Evolutionary conservation across 257 asterid species (phyloP).

Genomic region (Solanum sparsipilum): DNA sequence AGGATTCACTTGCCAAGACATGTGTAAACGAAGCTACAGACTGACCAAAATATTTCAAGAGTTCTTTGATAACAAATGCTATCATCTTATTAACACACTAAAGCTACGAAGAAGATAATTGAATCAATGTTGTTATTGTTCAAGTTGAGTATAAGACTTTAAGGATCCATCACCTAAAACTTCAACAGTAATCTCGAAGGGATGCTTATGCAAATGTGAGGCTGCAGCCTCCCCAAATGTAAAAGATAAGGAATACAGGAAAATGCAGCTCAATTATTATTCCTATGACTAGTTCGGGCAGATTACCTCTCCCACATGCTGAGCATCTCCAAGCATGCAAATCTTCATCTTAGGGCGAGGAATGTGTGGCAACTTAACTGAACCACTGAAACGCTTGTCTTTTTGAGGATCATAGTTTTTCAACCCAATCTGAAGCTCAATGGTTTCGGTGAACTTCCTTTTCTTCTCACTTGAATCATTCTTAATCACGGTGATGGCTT

Average conservation of each 20-base stretch:
- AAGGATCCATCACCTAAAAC: not conserved
- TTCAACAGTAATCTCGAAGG: not conserved
- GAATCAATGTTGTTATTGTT: not conserved
- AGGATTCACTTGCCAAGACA: too few relatives aligned
- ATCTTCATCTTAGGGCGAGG: conserved; percentile 1
- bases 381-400: conserved; percentile 2
- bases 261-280: not conserved
- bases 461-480: not conserved
- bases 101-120: not conserved
- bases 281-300: rapidly evolving
- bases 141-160: not conserved
- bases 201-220: not conserved
- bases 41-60: not conserved
- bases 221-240: not conserved
- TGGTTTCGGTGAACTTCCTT: not conserved
- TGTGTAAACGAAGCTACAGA: not conserved
- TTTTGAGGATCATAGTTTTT: conserved; percentile 1
- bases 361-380: conserved; percentile 2
- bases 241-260: too few relatives aligned
- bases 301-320: not conserved
- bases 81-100: not conserved
- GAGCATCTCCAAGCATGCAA: conserved; percentile 3
- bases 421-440: conserved; percentile 2
- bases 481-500: not conserved
- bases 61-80: not conserved